These are phyloP conservation scores for Trichoderma harzianum DNA, from an alignment of 2,329 filamentous ascomycete species.

Conservation along the genomic window DNA sequence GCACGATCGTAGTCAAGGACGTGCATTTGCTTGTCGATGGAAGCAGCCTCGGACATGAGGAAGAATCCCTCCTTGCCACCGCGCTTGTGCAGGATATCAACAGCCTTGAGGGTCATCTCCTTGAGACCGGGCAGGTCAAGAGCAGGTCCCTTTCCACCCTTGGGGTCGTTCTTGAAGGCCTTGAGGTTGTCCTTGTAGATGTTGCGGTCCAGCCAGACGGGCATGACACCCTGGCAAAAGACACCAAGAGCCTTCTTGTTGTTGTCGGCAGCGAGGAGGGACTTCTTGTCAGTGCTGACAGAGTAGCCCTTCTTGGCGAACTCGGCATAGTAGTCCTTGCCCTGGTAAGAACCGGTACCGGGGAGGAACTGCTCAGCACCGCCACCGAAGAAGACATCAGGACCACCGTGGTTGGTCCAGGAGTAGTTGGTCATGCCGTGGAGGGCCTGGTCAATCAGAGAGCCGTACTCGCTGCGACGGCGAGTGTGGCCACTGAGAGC, in stretches of 20 bases:
- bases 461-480: constrained; percentile 63
- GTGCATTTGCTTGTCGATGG: constrained; percentile 90
- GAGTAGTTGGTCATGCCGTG: constrained; percentile 76
- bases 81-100: constrained; percentile 69
- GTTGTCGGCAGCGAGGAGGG: constrained; percentile 56
- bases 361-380: constrained; percentile 78
- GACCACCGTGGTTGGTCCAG: constrained; percentile 71
- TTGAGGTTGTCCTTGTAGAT: constrained; percentile 70
- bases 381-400: constrained; percentile 78
- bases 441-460: constrained; percentile 72
- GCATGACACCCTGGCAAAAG: constrained; percentile 71
- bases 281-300: constrained; percentile 70
- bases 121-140: constrained; percentile 78
- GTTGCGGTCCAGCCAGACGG: constrained; percentile 84
- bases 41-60: constrained; percentile 82
- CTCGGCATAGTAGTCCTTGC: constrained; percentile 75
- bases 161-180: constrained; percentile 64
- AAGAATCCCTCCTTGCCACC: constrained; percentile 73
- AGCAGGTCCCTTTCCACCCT: constrained; percentile 61
- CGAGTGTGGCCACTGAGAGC: constrained; percentile 71
- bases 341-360: constrained; percentile 60
- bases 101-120: constrained; percentile 85
- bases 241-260: constrained; percentile 68
- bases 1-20: constrained; percentile 79
- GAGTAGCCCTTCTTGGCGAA: constrained; percentile 72